Conservation (phyloP, 768 basidiomycete species). For the Tephrocybe sp. region DNA sequence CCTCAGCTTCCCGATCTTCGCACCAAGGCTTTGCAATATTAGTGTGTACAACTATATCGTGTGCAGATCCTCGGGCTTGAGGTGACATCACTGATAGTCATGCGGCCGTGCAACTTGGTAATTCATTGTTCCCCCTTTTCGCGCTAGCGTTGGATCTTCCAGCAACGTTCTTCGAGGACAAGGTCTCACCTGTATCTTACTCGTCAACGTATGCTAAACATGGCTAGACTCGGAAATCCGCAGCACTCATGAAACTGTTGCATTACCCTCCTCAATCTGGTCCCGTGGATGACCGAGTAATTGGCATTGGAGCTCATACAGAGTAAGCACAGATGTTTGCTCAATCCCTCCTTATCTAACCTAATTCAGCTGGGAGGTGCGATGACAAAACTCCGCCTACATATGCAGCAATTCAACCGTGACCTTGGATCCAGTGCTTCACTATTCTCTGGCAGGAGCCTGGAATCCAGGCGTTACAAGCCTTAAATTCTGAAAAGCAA, state of each 20-base stretch:
- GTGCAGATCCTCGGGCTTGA: neutral
- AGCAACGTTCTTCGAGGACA: constrained; percentile 80
- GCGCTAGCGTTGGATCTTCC: constrained; percentile 77
- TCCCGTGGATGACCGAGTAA: constrained; percentile 46
- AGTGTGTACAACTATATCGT: constrained; percentile 41
- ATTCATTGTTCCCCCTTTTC: constrained; percentile 77
- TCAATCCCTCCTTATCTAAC: neutral
- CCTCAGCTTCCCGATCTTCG: constrained; percentile 57
- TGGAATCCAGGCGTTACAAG: constrained; percentile 72
- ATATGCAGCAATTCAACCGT: neutral
- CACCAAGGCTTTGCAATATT: constrained; percentile 57
- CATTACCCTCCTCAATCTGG: constrained; percentile 68
- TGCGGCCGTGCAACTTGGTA: constrained; percentile 43
- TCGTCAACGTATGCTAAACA: neutral
- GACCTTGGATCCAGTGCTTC: constrained; percentile 53
- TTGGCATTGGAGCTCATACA: constrained; percentile 77
- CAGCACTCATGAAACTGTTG: constrained; percentile 78
- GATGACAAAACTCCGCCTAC: constrained; percentile 1
- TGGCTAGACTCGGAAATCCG: constrained; percentile 71
- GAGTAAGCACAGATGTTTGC: constrained; percentile 41
- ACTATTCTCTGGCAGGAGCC: constrained; percentile 85
- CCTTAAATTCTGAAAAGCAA: constrained; percentile 68
- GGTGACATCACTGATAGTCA: constrained; percentile 26
- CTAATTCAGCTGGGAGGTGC: constrained; percentile 47
- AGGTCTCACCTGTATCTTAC: no score